Conservation (phyloP, 2,329 filamentous ascomycete species). For the Penicillium sp. region DNA sequence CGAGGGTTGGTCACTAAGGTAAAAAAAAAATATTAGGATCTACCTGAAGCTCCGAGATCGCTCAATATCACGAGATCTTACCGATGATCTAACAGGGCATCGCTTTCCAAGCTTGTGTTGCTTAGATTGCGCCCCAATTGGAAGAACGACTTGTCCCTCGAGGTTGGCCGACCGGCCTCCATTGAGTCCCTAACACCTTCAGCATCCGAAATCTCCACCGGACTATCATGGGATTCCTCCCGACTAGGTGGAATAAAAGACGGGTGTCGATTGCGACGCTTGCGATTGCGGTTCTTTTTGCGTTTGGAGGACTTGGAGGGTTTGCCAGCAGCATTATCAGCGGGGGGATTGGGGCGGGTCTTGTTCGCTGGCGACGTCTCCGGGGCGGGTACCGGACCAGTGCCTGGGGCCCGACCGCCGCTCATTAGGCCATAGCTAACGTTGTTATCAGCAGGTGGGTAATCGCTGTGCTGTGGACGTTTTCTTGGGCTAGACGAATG, state of each 20-base stretch:
- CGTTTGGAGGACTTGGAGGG: constrained; percentile 29
- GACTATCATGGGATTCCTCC: constrained; percentile 51
- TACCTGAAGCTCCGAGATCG: background rate
- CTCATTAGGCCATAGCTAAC: constrained; percentile 20
- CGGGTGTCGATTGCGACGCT: constrained; percentile 75
- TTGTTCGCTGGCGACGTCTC: constrained; percentile 15
- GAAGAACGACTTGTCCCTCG: constrained; percentile 50
- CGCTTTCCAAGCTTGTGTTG: constrained; percentile 83
- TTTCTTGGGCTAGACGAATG: constrained; percentile 14
- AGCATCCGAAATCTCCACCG: constrained; percentile 52
- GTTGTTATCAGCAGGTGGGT: constrained; percentile 21
- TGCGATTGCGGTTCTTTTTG: constrained; percentile 73
- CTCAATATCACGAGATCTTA: constrained; percentile 36
- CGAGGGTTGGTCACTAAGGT: constrained; percentile 54
- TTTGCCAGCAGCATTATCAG: constrained; percentile 19
- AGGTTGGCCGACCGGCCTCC: constrained; percentile 25
- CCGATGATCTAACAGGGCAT: constrained; percentile 83
- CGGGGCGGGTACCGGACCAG: constrained; percentile 13
- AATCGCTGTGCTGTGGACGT: constrained; percentile 15
- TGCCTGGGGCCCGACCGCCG: constrained; percentile 12
- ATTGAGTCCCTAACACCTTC: constrained; percentile 31
- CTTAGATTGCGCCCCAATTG: constrained; percentile 63
- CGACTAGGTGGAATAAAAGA: constrained; percentile 65
- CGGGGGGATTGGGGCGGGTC: constrained; percentile 22
- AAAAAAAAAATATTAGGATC: constrained; percentile 7